Base-by-base conservation (phyloP, 2,329 filamentous ascomycete species). In the Cryphonectria parasitica region DNA sequence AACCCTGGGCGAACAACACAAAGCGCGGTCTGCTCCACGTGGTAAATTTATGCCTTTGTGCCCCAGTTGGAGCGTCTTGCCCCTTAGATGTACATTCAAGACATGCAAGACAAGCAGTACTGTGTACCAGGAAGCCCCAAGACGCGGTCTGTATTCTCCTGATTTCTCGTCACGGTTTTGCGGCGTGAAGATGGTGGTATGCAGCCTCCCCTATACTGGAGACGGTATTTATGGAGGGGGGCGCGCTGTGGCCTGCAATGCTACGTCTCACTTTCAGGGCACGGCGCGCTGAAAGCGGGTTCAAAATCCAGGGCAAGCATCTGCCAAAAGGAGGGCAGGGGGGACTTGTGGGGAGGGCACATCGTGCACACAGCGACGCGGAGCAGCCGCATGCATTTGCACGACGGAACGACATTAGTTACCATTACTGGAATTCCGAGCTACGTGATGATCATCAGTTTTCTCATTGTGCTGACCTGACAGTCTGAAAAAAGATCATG, bases 191-290 rank as follows among this genome's bases (percentile, higher is more conserved):
- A 62, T 34, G 60, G 60, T 39, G 22, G 19, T 19, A 43, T 62
- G 60, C 34, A n/a, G 34, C 34, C 11, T 45, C 61, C 39, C 11
- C 61, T 64, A 22, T 39, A 31, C 39, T 39, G 39, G 39, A 64
- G 61, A 64, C 6, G n/a, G 39, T 45, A 13, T 45, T 39, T 43
- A 13, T 31, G 28, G 7, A 22, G 31, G 7, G 28, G 13, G 34
- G 61, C 2, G 61, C 39, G 39, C 39, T 64, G 61, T 31, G 39
- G 61, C 61, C 61, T 64, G 61, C 61, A 64, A 28, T 64, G 39
- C 61, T 64, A 64, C 61, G 61, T 64, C 61, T 43, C 61, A 64
- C 61, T 19, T 39, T 45, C 10, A 39, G 15, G n/a, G 39, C 39
- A 25, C 39, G n/a, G 19, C n/a, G 22, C 15, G n/a, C 61, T 64